Conservation (phyloP, 306 rosid species). For the Prunus dulcis region DNA sequence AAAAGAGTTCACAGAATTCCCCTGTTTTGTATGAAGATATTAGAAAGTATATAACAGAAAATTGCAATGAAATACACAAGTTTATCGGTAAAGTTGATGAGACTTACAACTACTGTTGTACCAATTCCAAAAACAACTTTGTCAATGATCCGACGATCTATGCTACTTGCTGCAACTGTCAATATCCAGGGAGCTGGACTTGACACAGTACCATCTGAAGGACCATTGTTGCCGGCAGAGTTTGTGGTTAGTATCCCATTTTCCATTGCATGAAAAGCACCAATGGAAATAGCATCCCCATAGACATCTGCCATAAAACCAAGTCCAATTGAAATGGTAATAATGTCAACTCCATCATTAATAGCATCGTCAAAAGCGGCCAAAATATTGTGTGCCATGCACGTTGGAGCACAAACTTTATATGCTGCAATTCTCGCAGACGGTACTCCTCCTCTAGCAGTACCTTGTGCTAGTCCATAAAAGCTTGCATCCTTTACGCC, state of each 20-base stretch:
- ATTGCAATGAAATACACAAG: not conserved
- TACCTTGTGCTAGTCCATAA: constrained; percentile 18
- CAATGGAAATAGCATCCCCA: constrained; percentile 19
- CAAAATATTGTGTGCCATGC: not conserved
- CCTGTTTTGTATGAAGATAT: not conserved
- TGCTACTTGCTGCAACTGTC: constrained; percentile 33
- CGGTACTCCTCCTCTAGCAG: constrained; percentile 25
- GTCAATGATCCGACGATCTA: constrained; percentile 22
- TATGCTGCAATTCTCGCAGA: constrained; percentile 19
- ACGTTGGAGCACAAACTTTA: constrained; percentile 15
- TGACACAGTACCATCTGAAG: not conserved
- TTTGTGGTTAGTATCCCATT: constrained; percentile 24
- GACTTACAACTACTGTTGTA: constrained; percentile 2
- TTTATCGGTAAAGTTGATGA: not conserved
- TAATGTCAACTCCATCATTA: constrained; percentile 31
- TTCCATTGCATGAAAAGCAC: constrained; percentile 34
- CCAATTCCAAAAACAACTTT: constrained; percentile 29
- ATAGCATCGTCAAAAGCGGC: constrained; percentile 44
- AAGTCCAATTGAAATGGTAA: constrained; percentile 21
- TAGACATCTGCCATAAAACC: rapidly evolving
- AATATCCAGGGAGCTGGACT: constrained; percentile 38
- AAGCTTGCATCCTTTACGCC: constrained; percentile 8
- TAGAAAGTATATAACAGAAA: not conserved
- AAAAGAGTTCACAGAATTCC: not conserved
- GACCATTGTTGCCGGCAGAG: constrained; percentile 32